Evolutionary conservation across 495 filamentous ascomycete genomes (phyloP).

Genomic region (Haplographium delicatum): DNA sequence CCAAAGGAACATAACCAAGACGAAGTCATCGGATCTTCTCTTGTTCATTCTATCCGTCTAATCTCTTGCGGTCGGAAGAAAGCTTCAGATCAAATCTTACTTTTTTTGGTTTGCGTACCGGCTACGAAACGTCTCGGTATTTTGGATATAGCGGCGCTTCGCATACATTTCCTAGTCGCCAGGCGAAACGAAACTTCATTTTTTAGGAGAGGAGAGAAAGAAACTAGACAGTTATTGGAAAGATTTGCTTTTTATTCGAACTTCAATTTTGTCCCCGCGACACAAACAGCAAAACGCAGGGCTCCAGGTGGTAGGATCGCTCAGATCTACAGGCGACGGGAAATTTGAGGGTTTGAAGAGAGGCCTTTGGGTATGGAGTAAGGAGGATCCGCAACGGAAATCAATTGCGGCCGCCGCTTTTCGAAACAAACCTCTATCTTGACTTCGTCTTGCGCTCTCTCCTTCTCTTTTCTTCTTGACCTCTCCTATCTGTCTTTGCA

Average conservation of each 20-base stretch:
- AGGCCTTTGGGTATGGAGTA: slow-evolving; percentile 9
- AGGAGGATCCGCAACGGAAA: slow-evolving; percentile 6
- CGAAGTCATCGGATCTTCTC: background rate
- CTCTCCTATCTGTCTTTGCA: background rate
- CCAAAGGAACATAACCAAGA: background rate
- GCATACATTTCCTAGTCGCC: too few relatives aligned
- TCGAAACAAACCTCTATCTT: background rate
- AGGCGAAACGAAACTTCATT: too few relatives aligned
- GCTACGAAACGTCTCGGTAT: too few relatives aligned
- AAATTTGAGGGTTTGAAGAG: slow-evolving; percentile 5
- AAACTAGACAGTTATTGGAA: too few relatives aligned
- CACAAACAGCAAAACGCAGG: background rate
- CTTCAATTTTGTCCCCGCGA: background rate
- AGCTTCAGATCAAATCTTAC: too few relatives aligned
- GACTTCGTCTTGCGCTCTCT: background rate
- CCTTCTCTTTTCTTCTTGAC: background rate
- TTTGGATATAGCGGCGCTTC: too few relatives aligned
- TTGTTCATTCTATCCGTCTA: background rate
- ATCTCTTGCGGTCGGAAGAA: too few relatives aligned
- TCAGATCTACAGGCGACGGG: background rate
- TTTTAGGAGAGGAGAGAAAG: too few relatives aligned
- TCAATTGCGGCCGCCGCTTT: background rate
- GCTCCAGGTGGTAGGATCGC: background rate
- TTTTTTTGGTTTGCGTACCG: too few relatives aligned
- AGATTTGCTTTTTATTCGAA: background rate